These are phyloP conservation scores for Penicillium sp. DNA, from an alignment of 2,329 filamentous ascomycete species.

Conservation along the genomic window DNA sequence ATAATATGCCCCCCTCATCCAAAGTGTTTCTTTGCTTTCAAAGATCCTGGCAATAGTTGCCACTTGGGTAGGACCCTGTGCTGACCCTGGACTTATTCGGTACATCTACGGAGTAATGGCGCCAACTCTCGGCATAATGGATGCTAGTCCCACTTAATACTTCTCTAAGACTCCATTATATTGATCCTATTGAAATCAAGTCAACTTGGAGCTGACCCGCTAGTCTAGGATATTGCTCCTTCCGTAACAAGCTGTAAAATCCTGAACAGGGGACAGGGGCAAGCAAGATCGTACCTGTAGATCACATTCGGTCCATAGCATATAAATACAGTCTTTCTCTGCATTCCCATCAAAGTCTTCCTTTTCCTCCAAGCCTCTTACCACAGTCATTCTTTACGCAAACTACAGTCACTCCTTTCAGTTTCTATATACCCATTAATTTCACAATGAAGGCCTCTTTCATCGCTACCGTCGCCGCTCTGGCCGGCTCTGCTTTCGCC, in stretches of 20 bases:
- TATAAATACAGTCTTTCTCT: slow-evolving; percentile 9
- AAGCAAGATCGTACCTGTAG: slow-evolving; percentile 5
- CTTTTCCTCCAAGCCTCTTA: slow-evolving; percentile 4
- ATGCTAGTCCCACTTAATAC: slow-evolving; percentile 1
- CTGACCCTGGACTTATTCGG: neutral
- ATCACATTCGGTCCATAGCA: neutral
- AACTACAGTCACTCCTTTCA: slow-evolving; percentile 10
- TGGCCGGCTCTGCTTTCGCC: slow-evolving; percentile 15
- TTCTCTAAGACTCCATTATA: neutral
- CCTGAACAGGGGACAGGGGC: neutral
- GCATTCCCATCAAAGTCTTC: neutral
- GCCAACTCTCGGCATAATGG: neutral
- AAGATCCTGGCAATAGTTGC: neutral
- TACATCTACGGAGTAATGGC: neutral
- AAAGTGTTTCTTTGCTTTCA: neutral
- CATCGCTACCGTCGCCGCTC: slow-evolving; percentile 25
- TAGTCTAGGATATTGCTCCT: neutral
- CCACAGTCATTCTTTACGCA: slow-evolving; percentile 24
- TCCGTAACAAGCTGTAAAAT: neutral
- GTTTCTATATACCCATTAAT: slow-evolving; percentile 11
- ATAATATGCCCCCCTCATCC: neutral
- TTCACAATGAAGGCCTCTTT: slow-evolving; percentile 30
- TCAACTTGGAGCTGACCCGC: slow-evolving; percentile 7
- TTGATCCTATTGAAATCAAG: neutral
- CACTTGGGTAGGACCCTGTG: neutral